Evolutionary conservation across 169 alveolate species (phyloP).

Genomic region (Eimeria acervulina): DNA sequence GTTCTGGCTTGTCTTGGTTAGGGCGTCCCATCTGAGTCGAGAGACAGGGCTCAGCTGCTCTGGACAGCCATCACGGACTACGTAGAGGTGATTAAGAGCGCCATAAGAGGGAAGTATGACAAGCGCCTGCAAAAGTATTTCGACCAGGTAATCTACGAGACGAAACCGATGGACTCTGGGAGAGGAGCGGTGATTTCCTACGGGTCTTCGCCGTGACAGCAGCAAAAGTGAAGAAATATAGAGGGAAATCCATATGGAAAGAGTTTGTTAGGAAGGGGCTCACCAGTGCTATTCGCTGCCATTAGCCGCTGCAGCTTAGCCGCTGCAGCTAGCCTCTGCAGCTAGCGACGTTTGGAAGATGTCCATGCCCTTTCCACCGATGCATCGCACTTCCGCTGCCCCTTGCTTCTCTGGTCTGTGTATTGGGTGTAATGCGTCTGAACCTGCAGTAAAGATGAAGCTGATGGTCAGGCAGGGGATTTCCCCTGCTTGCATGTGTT

Average conservation of each 20-base stretch:
- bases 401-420: neutral
- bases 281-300: no score
- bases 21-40: constrained; percentile 83
- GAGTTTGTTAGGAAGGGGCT: neutral
- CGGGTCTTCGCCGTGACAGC: neutral
- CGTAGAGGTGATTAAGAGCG: constrained; percentile 97
- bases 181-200: neutral
- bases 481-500: neutral
- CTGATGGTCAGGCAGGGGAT: neutral
- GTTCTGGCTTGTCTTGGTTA: neutral
- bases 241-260: neutral
- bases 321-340: no score
- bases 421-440: neutral
- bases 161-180: neutral
- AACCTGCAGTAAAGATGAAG: neutral
- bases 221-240: constrained; percentile 7
- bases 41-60: constrained; percentile 93
- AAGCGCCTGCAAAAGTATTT: constrained; percentile 91
- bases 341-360: no score
- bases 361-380: neutral
- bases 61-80: constrained; percentile 99
- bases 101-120: constrained; percentile 97
- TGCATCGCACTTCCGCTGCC: neutral
- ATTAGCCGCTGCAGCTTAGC: no score
- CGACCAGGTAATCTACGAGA: constrained; percentile 79